Evolutionary conservation across 331 rosid species (phyloP), one percentile per base, ranked within the genome.

Genomic region (Pyracantha coccinea): DNA sequence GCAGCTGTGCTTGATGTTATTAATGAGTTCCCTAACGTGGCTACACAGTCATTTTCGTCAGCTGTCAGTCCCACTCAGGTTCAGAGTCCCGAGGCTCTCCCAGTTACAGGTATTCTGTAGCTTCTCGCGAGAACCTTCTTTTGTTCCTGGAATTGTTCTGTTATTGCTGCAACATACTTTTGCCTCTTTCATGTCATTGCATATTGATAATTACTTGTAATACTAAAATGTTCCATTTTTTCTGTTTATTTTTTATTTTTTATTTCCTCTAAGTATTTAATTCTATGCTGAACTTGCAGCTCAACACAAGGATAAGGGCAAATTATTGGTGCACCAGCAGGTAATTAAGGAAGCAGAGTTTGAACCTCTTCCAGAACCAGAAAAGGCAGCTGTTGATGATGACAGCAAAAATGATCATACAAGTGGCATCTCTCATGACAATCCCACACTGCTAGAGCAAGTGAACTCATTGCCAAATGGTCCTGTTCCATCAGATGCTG

Each of bases 1-100:
- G 76, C 68, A 7, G 98, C 98, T 9, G 89, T 88, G 7, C 86
- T 75, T 58, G 74, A 83, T 67, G 82, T 94, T 75, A 78, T 92
- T 38, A 75, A 33, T 7, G 97, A 94, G 79, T 70, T 94, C 47
- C 99, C 99, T 20, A 31, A 52, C 29, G 69, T 83, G 74, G 28
- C 71, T 27, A n/a, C 25, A 11, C 68, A 21, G 21, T 25, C 38
- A 13, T 24, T 2, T 3, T 5, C 70, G 44, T n/a, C n/a, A n/a
- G 53, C 71, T 45, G 35, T 44, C 3, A 65, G 53, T 68, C 68
- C 73, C 58, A 29, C 80, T 0, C 57, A 24, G 72, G 82, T 81
- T 66, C 33, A 14, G 63, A 38, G 38, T 25, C 68, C 58, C 23
- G 64, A 71, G 38, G 68, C 75, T 58, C 31, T 33, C 29, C 32